These are phyloP conservation scores for Fusarium sp. DNA, from an alignment of 2,329 filamentous ascomycete genomes.

Conservation along the genomic window DNA sequence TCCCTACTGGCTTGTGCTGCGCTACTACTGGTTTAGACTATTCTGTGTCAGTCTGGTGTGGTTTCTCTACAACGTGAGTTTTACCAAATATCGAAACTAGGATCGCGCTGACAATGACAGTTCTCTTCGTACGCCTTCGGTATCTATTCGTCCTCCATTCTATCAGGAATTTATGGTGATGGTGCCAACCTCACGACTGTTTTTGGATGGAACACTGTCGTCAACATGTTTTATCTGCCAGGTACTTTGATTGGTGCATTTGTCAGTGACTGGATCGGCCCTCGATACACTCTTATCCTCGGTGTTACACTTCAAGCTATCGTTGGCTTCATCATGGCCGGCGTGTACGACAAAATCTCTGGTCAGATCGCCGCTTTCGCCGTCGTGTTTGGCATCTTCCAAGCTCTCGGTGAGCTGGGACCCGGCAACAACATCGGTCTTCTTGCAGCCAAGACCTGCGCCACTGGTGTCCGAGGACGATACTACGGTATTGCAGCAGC, in stretches of 20 bases:
- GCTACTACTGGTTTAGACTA: slow-evolving; percentile 82
- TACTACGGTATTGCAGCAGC: slow-evolving; percentile 81
- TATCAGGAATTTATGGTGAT: slow-evolving; percentile 73
- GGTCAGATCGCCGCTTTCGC: slow-evolving; percentile 59
- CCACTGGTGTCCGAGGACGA: slow-evolving; percentile 85
- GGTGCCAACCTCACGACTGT: slow-evolving; percentile 76
- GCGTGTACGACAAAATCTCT: slow-evolving; percentile 78
- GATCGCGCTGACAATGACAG: slow-evolving; percentile 44
- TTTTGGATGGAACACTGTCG: slow-evolving; percentile 90
- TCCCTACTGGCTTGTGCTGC: slow-evolving; percentile 67
- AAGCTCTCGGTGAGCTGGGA: slow-evolving; percentile 68
- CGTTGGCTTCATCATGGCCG: slow-evolving; percentile 91
- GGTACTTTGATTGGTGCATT: slow-evolving; percentile 84
- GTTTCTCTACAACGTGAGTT: slow-evolving; percentile 82
- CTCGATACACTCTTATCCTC: slow-evolving; percentile 77
- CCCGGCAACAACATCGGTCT: slow-evolving; percentile 94
- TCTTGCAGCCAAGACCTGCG: slow-evolving; percentile 86
- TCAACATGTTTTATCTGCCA: slow-evolving; percentile 91
- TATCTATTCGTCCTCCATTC: slow-evolving; percentile 84
- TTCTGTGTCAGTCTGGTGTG: slow-evolving; percentile 79
- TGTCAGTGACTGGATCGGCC: slow-evolving; percentile 82
- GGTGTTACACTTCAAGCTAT: slow-evolving; percentile 80
- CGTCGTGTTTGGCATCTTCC: slow-evolving; percentile 57
- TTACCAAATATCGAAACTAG: fast-evolving
- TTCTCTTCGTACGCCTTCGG: slow-evolving; percentile 88